Percentiles rank a stretch among this genome's conserved stretches.
Conservation (phyloP, 1,284 basidiomycete species). For the Gastroboletus turbinatus region DNA sequence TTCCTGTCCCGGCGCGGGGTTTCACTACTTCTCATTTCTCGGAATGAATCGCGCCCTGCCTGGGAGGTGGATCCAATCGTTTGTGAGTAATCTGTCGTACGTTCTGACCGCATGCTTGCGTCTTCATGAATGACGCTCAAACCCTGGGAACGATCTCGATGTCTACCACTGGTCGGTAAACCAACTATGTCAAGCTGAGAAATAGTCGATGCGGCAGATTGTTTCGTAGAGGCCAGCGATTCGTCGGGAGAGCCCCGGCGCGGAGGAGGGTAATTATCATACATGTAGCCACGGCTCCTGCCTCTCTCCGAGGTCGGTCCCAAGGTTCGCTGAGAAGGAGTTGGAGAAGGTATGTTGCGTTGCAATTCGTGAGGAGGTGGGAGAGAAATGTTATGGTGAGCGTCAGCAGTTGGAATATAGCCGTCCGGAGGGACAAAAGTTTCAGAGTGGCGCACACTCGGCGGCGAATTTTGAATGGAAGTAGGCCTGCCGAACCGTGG, state of each 20-base stretch:
- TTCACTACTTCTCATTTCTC: slow-evolving; percentile 24
- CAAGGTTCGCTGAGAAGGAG: slow-evolving; percentile 28
- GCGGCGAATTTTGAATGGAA: slow-evolving; percentile 22
- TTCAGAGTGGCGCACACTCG: slow-evolving; percentile 14
- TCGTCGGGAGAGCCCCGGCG: slow-evolving; percentile 32
- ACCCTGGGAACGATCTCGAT: slow-evolving; percentile 28
- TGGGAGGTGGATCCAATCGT: slow-evolving; percentile 18
- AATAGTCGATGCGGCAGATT: slow-evolving; percentile 36
- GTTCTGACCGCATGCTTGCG: slow-evolving; percentile 34
- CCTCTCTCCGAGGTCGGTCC: slow-evolving; percentile 21
- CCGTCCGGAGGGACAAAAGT: slow-evolving; percentile 24
- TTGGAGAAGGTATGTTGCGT: slow-evolving; percentile 29
- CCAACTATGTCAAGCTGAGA: slow-evolving; percentile 43
- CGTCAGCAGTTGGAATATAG: slow-evolving; percentile 29
- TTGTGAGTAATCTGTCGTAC: slow-evolving; percentile 27
- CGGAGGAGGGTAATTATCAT: slow-evolving; percentile 18
- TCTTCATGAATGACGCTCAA: slow-evolving; percentile 44
- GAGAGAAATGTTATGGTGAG: slow-evolving; percentile 25
- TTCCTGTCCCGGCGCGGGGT: slow-evolving; percentile 16
- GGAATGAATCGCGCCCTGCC: slow-evolving; percentile 11
- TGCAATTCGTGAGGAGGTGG: slow-evolving; percentile 33
- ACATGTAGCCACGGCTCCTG: slow-evolving; percentile 25
- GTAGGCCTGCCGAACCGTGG: slow-evolving; percentile 15
- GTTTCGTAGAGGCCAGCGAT: slow-evolving; percentile 30
- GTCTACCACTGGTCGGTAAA: slow-evolving; percentile 26